Evolutionary conservation across 306 rosid genomes (phyloP).

Genomic region (Lathyrus oleraceus): DNA sequence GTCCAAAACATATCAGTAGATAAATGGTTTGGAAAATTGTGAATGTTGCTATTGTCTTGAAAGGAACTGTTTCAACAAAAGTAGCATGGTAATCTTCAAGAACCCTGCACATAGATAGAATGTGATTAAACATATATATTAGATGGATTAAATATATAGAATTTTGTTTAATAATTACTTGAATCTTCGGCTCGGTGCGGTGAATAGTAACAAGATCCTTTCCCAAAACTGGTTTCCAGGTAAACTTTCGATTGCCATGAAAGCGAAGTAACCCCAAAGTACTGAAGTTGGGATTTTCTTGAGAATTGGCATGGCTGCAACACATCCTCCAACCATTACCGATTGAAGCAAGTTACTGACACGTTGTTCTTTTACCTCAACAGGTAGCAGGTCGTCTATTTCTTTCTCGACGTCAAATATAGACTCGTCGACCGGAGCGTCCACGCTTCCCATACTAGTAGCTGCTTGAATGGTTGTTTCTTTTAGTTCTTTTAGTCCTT

Average conservation of each 20-base stretch:
- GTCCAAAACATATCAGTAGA: slow-evolving; percentile 84
- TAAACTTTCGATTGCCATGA: slow-evolving; percentile 97
- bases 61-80: slow-evolving; percentile 98
- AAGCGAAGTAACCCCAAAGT: slow-evolving; percentile 99
- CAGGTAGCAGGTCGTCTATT: slow-evolving; percentile 88
- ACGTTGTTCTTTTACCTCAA: slow-evolving; percentile 97
- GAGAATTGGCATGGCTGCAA: slow-evolving; percentile 96
- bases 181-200: slow-evolving; percentile 92
- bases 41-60: slow-evolving; percentile 74
- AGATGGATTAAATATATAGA: background rate
- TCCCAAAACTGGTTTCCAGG: slow-evolving; percentile 99
- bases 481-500: slow-evolving; percentile 84
- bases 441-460: slow-evolving; percentile 75
- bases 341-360: slow-evolving; percentile 89
- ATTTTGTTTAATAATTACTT: slow-evolving; percentile 34
- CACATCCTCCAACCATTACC: slow-evolving; percentile 83
- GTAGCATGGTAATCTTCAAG: slow-evolving; percentile 95
- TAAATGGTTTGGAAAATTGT: slow-evolving; percentile 82
- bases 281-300: slow-evolving; percentile 97
- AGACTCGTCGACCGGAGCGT: slow-evolving; percentile 87
- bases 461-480: slow-evolving; percentile 87
- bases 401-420: slow-evolving; percentile 89
- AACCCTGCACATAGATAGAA: slow-evolving; percentile 62
- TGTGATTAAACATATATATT: background rate
- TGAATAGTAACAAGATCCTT: slow-evolving; percentile 85